Evolutionary conservation across 2,329 filamentous ascomycete species (phyloP).

Genomic region (Trichoderma simmonsii): DNA sequence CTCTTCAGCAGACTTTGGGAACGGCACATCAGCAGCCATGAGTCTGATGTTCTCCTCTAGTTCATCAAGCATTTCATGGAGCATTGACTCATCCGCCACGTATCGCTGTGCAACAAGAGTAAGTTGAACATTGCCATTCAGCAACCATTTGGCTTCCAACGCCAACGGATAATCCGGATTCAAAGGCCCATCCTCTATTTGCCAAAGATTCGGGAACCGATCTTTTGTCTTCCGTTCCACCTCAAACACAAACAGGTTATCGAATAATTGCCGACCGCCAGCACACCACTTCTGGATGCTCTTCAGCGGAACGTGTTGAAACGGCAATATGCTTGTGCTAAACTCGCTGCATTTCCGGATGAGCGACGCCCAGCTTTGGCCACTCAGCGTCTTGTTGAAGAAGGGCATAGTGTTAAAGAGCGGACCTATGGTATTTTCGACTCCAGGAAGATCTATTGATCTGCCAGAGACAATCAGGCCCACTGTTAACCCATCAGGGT

Average conservation of each 20-base stretch:
- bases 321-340: slow-evolving; percentile 64
- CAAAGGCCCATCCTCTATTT: slow-evolving; percentile 43
- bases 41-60: slow-evolving; percentile 31
- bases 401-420: slow-evolving; percentile 89
- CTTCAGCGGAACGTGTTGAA: slow-evolving; percentile 70
- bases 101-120: slow-evolving; percentile 57
- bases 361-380: slow-evolving; percentile 57
- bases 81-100: slow-evolving; percentile 30
- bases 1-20: not conserved
- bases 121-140: slow-evolving; percentile 48
- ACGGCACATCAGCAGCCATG: slow-evolving; percentile 13
- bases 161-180: slow-evolving; percentile 72
- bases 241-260: slow-evolving; percentile 81
- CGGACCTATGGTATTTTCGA: slow-evolving; percentile 71
- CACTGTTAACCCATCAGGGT: slow-evolving; percentile 50
- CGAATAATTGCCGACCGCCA: slow-evolving; percentile 62
- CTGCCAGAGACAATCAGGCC: slow-evolving; percentile 80
- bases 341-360: slow-evolving; percentile 66
- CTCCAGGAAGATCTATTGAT: slow-evolving; percentile 62
- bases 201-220: slow-evolving; percentile 50
- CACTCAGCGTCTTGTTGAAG: slow-evolving; percentile 43
- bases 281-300: slow-evolving; percentile 78
- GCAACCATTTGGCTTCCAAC: slow-evolving; percentile 63
- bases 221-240: slow-evolving; percentile 37
- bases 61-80: slow-evolving; percentile 39